Base-by-base conservation (phyloP, 768 basidiomycete species). In the Rhodotorula taiwanensis region DNA sequence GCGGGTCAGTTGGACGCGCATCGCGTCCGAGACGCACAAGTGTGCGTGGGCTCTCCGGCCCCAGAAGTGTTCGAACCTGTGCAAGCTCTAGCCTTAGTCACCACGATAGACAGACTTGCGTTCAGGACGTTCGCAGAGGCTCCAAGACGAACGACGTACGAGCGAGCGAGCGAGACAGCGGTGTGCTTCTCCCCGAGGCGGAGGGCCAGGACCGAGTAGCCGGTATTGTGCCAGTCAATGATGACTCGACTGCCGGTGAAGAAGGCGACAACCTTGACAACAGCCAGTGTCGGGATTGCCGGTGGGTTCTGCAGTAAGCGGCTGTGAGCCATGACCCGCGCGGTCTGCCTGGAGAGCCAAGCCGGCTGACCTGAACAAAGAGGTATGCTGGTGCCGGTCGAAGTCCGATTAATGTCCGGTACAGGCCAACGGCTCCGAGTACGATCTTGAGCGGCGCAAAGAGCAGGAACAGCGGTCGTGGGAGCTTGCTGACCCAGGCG, bases 151-250 rank as follows among this genome's bases (percentile, higher is more conserved):
- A 41, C 13, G 45, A 48, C 78, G 39, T 69, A 94, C 94, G 81
- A 81, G 77, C 82, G 83, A 0, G 89, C 86, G 27, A 94, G 73
- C 67, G 75, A 80, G 44, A 94, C 89, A 64, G 93, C 80, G 0
- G 79, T 75, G 73, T 91, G 88, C 0, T 75, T 74, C 2, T 78
- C 62, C 0, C 90, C 88, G n/a, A 92, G 77, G 70, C 84, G 86
- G 67, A 99, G 76, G 2, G 86, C 87, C 52, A 99, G 82, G 50
- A 98, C 91, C 67, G 85, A 94, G 74, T 90, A 92, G 23, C 95
- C 95, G 30, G 94, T 82, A 75, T 99, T 99, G 75, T 99, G 95
- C 95, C 95, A 99, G 77, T 99, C 95, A 58, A 99, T 92, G 63
- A 99, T 88, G 69, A 99, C 79, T 71, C 88, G 89, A 69, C 86